Evolutionary conservation across 75 land plant genomes (phyloP).

Genomic region (Azolla pinnata): DNA sequence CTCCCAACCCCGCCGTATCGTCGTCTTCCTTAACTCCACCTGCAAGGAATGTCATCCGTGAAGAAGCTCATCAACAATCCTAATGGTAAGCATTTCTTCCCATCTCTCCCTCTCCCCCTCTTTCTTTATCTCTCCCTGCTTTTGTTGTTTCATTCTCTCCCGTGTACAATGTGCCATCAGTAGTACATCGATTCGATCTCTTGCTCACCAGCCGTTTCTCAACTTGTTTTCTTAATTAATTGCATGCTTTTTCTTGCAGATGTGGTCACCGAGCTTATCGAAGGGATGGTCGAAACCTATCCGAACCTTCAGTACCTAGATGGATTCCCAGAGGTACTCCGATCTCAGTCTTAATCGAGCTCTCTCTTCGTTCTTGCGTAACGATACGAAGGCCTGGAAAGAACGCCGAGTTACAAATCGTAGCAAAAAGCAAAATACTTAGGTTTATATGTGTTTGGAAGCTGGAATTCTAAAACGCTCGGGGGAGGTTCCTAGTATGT

Average conservation of each 20-base stretch:
- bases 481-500: too few species aligned
- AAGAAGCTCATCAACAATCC: constrained; percentile 9
- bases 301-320: constrained; percentile 82
- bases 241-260: constrained; percentile 34
- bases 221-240: constrained; percentile 9
- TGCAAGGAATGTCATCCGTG: neutral
- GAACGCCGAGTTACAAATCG: too few species aligned
- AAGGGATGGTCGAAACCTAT: constrained; percentile 93
- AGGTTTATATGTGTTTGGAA: too few species aligned
- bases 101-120: neutral
- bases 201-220: constrained; percentile 5
- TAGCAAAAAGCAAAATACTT: too few species aligned
- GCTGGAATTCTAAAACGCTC: too few species aligned
- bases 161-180: neutral
- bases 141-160: neutral
- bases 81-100: neutral
- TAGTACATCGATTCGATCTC: neutral
- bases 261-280: constrained; percentile 85
- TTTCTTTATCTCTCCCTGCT: neutral
- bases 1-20: neutral
- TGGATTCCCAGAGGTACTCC: constrained; percentile 91
- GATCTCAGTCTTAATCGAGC: too few species aligned
- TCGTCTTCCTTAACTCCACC: neutral
- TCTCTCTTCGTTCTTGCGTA: too few species aligned
- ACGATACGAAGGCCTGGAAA: too few species aligned